Conservation (phyloP, 1,139 yeast genomes). For the Yamadazyma oceani region DNA sequence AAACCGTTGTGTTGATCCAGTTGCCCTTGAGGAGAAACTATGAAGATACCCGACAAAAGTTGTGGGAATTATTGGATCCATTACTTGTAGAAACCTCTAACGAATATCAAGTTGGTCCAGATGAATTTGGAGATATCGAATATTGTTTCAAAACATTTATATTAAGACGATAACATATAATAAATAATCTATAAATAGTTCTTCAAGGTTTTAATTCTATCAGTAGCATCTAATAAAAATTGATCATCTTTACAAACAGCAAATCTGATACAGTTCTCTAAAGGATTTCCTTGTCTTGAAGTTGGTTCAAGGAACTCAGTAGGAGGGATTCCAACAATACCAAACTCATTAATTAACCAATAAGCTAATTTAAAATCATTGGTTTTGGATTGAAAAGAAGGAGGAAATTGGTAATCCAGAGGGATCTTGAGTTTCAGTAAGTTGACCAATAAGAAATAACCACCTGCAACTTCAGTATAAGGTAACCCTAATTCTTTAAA, state of each 20-base stretch:
- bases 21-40: constrained; percentile 72
- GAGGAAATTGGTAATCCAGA: constrained; percentile 68
- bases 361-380: constrained; percentile 85
- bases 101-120: constrained; percentile 60
- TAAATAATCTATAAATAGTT: constrained; percentile 44
- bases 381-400: constrained; percentile 61
- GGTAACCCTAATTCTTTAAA: constrained; percentile 88
- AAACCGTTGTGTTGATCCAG: constrained; percentile 60
- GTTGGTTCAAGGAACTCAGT: constrained; percentile 74
- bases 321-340: constrained; percentile 96
- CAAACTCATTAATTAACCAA: constrained; percentile 90
- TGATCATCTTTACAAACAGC: constrained; percentile 94
- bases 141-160: constrained; percentile 54
- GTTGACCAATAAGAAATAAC: constrained; percentile 87
- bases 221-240: constrained; percentile 77
- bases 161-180: constrained; percentile 3
- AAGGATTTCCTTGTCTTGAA: constrained; percentile 66
- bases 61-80: constrained; percentile 55
- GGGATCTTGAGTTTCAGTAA: constrained; percentile 82
- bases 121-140: constrained; percentile 79
- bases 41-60: constrained; percentile 57
- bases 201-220: constrained; percentile 67
- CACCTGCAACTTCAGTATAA: constrained; percentile 88
- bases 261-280: constrained; percentile 84
- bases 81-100: constrained; percentile 26